A percentile compares a stretch with the other conserved stretches of the same genome.
phyloP scores from a whole-genome alignment of 176 grass and related monocot genomes.

The Eleusine indica region DNA sequence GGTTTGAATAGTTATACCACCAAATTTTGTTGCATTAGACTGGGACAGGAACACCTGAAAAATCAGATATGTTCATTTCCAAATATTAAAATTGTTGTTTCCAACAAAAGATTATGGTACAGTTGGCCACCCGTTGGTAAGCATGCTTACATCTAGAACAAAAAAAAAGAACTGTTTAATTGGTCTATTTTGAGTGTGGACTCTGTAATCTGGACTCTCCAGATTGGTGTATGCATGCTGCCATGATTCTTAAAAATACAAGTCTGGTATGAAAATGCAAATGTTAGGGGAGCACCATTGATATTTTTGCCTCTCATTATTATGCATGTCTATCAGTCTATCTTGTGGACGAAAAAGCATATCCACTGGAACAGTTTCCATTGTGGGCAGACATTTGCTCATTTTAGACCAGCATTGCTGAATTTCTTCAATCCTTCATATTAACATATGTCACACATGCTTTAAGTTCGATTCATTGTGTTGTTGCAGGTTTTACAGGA shows the following conservation, averaged over 20 bases:
- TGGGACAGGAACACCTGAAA: neutral
- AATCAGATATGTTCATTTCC: neutral
- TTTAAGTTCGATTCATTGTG: slow-evolving; percentile 26
- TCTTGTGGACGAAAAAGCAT: neutral
- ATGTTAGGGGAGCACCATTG: neutral
- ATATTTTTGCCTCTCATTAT: neutral
- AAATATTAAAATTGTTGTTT: neutral
- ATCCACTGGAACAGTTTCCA: neutral
- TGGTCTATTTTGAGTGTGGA: slow-evolving; percentile 13
- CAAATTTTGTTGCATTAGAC: too few relatives aligned
- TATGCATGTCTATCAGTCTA: neutral
- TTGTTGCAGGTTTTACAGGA: slow-evolving; percentile 92
- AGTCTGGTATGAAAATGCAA: neutral
- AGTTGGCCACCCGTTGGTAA: slow-evolving; percentile 14
- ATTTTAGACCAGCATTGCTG: neutral
- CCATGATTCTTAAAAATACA: neutral
- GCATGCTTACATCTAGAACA: neutral
- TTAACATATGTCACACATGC: neutral
- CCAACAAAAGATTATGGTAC: neutral
- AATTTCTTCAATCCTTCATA: neutral
- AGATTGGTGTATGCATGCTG: neutral
- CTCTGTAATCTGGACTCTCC: neutral
- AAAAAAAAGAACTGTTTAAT: neutral
- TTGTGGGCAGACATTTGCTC: neutral
- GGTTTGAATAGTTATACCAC: too few relatives aligned